Conservation (phyloP, 495 filamentous ascomycete species). For the Tuber microsphaerosporum region DNA sequence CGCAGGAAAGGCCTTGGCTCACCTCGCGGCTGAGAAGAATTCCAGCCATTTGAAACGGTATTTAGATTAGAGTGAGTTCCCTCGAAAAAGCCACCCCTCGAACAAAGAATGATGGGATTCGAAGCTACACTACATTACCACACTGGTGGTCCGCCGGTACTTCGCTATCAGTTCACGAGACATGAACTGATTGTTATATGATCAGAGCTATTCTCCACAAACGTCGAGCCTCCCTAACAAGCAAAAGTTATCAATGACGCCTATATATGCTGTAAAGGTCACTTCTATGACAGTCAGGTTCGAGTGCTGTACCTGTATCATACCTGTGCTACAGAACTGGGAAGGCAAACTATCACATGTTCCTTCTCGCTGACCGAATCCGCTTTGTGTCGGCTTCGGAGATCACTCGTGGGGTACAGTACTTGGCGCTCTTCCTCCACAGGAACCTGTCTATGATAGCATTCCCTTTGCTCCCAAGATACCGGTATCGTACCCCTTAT, state of each 20-base stretch:
- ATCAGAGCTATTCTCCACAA: not conserved
- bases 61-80: not conserved
- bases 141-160: not conserved
- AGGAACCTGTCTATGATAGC: not conserved
- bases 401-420: conserved; percentile 8
- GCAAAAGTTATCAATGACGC: not conserved
- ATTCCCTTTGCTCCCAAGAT: not conserved
- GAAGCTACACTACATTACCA: not conserved
- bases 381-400: conserved; percentile 34
- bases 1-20: not conserved
- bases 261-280: too few relatives aligned
- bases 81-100: not conserved
- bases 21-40: not conserved
- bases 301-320: too few relatives aligned
- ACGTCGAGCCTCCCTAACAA: not conserved
- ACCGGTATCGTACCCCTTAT: not conserved
- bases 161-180: not conserved
- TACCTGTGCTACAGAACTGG: not conserved
- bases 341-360: conserved; percentile 23
- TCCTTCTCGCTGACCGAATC: not conserved
- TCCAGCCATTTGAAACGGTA: not conserved
- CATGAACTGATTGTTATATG: not conserved
- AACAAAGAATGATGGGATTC: not conserved
- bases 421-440: conserved; percentile 21
- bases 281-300: too few relatives aligned